Conservation (phyloP, 2,329 filamentous ascomycete species). For the Coniochaeta sp. region DNA sequence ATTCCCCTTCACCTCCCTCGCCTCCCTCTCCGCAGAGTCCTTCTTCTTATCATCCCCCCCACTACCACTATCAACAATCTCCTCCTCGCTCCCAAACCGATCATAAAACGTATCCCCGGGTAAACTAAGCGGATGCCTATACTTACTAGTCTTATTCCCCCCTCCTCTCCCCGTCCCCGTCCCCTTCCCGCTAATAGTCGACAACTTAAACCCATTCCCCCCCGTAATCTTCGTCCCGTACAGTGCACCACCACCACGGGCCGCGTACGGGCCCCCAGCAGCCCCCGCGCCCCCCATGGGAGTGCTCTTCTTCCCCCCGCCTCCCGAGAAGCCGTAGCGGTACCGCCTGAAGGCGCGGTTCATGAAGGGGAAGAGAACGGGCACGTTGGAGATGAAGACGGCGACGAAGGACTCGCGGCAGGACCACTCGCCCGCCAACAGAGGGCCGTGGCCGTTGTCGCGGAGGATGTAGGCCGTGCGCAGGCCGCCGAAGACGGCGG, state of each 20-base stretch:
- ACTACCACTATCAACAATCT: background rate
- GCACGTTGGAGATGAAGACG: slow-evolving; percentile 14
- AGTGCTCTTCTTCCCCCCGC: background rate
- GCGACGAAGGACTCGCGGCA: slow-evolving; percentile 17
- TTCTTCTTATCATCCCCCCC: too few relatives aligned
- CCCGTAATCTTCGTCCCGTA: background rate
- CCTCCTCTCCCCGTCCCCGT: too few relatives aligned
- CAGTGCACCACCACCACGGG: background rate
- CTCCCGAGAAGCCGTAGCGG: background rate
- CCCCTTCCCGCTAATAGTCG: background rate
- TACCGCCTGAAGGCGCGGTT: background rate
- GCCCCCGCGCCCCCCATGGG: too few relatives aligned
- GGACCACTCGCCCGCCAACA: background rate
- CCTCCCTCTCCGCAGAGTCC: background rate
- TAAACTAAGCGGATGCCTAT: background rate
- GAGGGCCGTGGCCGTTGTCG: background rate
- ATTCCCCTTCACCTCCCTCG: background rate
- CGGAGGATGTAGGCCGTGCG: background rate
- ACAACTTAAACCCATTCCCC: background rate
- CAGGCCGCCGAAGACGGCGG: background rate
- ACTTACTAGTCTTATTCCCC: background rate
- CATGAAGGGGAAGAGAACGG: slow-evolving; percentile 1
- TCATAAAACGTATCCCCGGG: background rate
- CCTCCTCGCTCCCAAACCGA: background rate
- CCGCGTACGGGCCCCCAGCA: background rate